Evolutionary conservation across 768 basidiomycete species (phyloP).

Genomic region (Lactarius akahatsu): DNA sequence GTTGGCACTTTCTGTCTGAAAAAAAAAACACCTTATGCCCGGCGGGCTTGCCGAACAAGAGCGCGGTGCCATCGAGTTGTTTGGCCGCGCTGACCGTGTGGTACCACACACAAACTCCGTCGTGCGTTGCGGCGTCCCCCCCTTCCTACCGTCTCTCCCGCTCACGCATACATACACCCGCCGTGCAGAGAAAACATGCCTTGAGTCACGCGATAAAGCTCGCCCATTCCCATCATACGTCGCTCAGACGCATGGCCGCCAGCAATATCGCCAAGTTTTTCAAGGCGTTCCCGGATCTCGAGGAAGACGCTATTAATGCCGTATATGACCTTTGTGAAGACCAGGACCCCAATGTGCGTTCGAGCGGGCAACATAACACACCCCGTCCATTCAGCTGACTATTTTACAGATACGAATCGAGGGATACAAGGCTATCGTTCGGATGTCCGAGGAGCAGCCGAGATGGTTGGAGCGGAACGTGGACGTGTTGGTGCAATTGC

Average conservation of each 20-base stretch:
- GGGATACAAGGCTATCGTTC: slow-evolving; percentile 62
- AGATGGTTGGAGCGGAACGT: slow-evolving; percentile 70
- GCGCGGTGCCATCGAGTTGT: slow-evolving; percentile 40
- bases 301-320: slow-evolving; percentile 74
- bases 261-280: slow-evolving; percentile 57
- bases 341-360: slow-evolving; percentile 49
- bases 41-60: slow-evolving; percentile 37
- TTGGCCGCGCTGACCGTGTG: slow-evolving; percentile 46
- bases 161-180: slow-evolving; percentile 1
- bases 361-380: background rate
- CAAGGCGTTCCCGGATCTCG: slow-evolving; percentile 66
- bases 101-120: slow-evolving; percentile 40
- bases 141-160: slow-evolving; percentile 4
- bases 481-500: slow-evolving; percentile 71
- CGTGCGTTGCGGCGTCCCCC: slow-evolving; percentile 36
- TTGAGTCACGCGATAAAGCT: slow-evolving; percentile 55
- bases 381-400: background rate
- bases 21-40: background rate
- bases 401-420: slow-evolving; percentile 58
- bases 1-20: background rate
- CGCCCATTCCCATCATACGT: slow-evolving; percentile 47
- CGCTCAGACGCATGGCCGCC: slow-evolving; percentile 58
- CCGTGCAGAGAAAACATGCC: slow-evolving; percentile 48
- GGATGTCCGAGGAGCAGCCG: slow-evolving; percentile 46
- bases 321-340: slow-evolving; percentile 79